Evolutionary conservation across 2,329 filamentous ascomycete genomes (phyloP).

Genomic region (Penicillium polonicum): DNA sequence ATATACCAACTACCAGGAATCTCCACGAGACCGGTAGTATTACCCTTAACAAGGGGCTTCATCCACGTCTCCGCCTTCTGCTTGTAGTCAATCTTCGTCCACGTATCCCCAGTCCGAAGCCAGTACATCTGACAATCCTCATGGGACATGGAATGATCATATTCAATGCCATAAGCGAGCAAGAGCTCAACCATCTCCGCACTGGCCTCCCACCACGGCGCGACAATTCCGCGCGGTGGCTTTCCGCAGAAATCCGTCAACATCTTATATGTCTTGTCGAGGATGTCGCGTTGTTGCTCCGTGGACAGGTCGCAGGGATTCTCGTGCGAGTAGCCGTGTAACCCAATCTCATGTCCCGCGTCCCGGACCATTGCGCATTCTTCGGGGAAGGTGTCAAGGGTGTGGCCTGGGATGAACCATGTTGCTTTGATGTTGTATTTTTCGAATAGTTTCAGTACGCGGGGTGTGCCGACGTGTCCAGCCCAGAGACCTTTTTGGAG

Average conservation of each 20-base stretch:
- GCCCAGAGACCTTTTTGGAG: constrained; percentile 57
- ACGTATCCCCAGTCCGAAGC: constrained; percentile 42
- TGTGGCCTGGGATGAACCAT: constrained; percentile 65
- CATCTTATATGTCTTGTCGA: constrained; percentile 73
- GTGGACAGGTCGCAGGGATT: constrained; percentile 70
- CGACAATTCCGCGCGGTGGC: constrained; percentile 69
- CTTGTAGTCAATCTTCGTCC: constrained; percentile 45
- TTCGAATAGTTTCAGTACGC: constrained; percentile 67
- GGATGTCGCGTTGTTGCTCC: constrained; percentile 72
- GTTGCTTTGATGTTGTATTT: constrained; percentile 71
- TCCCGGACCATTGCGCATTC: constrained; percentile 63
- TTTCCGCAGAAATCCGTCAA: constrained; percentile 73
- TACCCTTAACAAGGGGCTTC: constrained; percentile 42
- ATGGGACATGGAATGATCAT: constrained; percentile 47
- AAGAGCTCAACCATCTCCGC: constrained; percentile 59
- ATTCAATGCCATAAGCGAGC: constrained; percentile 45
- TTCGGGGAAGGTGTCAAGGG: constrained; percentile 64
- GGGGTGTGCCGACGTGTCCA: constrained; percentile 63
- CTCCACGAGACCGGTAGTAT: constrained; percentile 40
- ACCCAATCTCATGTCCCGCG: constrained; percentile 63
- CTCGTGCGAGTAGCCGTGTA: constrained; percentile 74
- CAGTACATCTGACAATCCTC: constrained; percentile 48
- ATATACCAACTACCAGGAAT: constrained; percentile 48
- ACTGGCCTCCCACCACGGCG: constrained; percentile 71
- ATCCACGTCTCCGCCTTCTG: constrained; percentile 46